These are phyloP conservation scores for Fusarium praegraminearum DNA, from an alignment of 2,329 filamentous ascomycete species.

Conservation along the genomic window DNA sequence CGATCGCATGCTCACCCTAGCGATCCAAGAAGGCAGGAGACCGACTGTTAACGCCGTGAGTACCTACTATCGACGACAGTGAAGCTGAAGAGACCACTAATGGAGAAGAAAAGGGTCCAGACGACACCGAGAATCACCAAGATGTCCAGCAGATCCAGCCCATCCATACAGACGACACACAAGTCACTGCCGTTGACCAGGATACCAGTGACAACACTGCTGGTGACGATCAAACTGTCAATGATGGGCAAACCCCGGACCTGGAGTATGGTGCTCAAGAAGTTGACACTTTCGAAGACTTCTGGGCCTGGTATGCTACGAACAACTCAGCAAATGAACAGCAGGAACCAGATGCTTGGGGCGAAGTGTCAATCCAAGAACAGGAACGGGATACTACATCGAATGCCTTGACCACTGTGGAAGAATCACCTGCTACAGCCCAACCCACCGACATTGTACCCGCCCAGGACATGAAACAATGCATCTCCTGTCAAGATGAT, in stretches of 20 bases:
- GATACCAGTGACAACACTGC: background rate
- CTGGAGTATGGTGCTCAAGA: background rate
- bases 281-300: no score
- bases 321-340: background rate
- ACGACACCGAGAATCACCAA: background rate
- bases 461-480: background rate
- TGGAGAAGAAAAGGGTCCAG: background rate
- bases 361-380: no score
- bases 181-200: background rate
- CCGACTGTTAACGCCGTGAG: no score
- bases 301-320: no score
- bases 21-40: no score
- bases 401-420: fast-evolving
- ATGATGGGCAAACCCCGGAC: background rate
- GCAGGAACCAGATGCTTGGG: background rate
- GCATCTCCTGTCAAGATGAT: background rate
- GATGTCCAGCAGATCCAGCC: background rate
- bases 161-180: background rate
- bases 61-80: no score
- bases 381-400: background rate
- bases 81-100: no score
- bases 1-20: no score
- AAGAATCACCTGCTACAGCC: background rate
- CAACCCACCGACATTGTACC: background rate
- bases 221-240: background rate